Percentiles rank a stretch among this genome's conserved stretches.
Conservation (phyloP, 192 early-diverging fungal genomes). For the Coemansia sp. region DNA sequence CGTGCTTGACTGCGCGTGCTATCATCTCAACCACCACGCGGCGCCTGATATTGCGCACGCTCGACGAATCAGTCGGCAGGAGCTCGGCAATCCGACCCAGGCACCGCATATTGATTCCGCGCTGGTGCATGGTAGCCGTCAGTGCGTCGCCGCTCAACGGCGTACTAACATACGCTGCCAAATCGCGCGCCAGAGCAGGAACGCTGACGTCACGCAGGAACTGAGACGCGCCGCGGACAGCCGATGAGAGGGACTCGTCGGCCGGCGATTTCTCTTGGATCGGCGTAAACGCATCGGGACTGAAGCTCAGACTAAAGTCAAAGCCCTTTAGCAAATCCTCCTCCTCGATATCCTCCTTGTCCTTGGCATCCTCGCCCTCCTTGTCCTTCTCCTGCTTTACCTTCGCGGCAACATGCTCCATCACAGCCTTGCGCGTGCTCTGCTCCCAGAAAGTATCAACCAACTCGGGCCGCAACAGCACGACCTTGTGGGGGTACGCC, state of each 20-base stretch:
- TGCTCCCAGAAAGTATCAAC: conserved; percentile 84
- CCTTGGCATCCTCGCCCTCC: conserved; percentile 11
- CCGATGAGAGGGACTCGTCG: conserved; percentile 19
- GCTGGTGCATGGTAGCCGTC: conserved; percentile 84
- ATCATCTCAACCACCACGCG: conserved; percentile 88
- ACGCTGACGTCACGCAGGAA: conserved; percentile 76
- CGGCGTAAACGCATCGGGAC: conserved; percentile 63
- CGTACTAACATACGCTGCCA: conserved; percentile 69
- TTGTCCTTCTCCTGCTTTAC: conserved; percentile 19
- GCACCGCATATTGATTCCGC: conserved; percentile 98
- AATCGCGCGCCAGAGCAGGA: conserved; percentile 59
- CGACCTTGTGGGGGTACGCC: conserved; percentile 84
- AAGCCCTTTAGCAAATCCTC: conserved; percentile 45
- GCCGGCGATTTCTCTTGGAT: conserved; percentile 40
- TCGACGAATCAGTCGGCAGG: conserved; percentile 54
- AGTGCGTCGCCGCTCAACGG: conserved; percentile 79
- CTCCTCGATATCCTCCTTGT: conserved; percentile 20
- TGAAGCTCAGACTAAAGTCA: conserved; percentile 60
- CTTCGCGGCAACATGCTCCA: conserved; percentile 48
- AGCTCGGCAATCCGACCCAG: conserved; percentile 75
- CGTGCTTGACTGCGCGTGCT: conserved; percentile 80
- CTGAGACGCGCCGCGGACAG: conserved; percentile 74
- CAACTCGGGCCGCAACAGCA: conserved; percentile 86
- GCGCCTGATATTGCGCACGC: conserved; percentile 46
- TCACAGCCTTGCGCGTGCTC: conserved; percentile 66